phyloP scores from a whole-genome alignment of 306 rosid species.

The Calophaca sinica region DNA sequence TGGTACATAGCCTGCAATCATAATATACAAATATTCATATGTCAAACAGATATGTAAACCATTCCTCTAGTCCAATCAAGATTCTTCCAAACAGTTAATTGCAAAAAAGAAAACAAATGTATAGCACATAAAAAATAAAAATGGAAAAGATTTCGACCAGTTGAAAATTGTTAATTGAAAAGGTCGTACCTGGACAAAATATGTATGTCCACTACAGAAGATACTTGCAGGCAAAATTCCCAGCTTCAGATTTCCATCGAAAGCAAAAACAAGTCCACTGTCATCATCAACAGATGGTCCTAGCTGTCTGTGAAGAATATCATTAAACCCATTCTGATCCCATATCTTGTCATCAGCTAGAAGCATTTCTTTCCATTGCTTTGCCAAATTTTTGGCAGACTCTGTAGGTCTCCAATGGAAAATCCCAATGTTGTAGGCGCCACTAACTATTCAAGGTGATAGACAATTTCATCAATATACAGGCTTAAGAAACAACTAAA shows the following conservation, averaged over 20 bases:
- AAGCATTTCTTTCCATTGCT: slow-evolving; percentile 90
- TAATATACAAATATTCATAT: slow-evolving; percentile 15
- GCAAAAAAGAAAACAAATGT: slow-evolving; percentile 24
- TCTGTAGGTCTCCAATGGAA: slow-evolving; percentile 97
- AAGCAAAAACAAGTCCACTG: slow-evolving; percentile 79
- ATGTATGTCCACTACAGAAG: slow-evolving; percentile 95
- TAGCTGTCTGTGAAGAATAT: slow-evolving; percentile 66
- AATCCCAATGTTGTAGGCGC: slow-evolving; percentile 91
- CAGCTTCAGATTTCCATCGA: slow-evolving; percentile 85
- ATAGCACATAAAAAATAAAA: slow-evolving; percentile 5
- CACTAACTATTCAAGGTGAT: slow-evolving; percentile 60
- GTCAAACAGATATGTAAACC: slow-evolving; percentile 14
- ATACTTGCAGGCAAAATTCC: slow-evolving; percentile 95
- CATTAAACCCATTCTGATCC: slow-evolving; percentile 97
- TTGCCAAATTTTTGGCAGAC: slow-evolving; percentile 77
- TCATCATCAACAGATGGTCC: slow-evolving; percentile 86
- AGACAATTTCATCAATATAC: slow-evolving; percentile 35
- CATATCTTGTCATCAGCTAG: slow-evolving; percentile 82
- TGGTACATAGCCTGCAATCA: slow-evolving; percentile 78
- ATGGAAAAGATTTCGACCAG: not conserved
- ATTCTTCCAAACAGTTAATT: slow-evolving; percentile 39
- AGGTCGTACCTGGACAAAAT: slow-evolving; percentile 85
- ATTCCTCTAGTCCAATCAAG: slow-evolving; percentile 35
- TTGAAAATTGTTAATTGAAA: slow-evolving; percentile 23
- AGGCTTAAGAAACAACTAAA: slow-evolving; percentile 26